Evolutionary conservation across 1,284 basidiomycete genomes (phyloP), one percentile per base, ranked within the genome.

Genomic region (Puccinia brachypodii): DNA sequence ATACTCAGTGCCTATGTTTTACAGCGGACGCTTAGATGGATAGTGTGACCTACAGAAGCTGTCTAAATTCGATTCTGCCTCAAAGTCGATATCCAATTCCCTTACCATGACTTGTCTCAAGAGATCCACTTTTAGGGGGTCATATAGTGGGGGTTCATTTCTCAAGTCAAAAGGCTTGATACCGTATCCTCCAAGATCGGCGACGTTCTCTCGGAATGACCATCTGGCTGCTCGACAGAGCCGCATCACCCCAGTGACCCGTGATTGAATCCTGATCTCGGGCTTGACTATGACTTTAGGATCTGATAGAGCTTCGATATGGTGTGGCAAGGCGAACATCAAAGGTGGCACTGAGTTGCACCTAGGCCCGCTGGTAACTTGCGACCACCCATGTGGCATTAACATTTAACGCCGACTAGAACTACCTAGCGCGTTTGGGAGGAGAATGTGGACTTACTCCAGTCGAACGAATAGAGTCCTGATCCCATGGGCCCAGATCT

Each of bases 281-380:
- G 80, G 80, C 44, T 69, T 44, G 0, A 73, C 64, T 38, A 62
- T 44, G 31, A 68, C 69, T n/a, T 19, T 60, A 31, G 42, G 44
- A 44, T 53, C 36, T 6, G 50, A 42, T 64, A 82, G 53, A 16
- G 79, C 71, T 40, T 82, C 64, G 13, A 75, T 47, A 47, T 82
- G 80, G 60, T 82, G 80, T 56, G 80, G 80, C 25, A 82, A 60
- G 36, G 73, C 72, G 62, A 82, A 82, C 50, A 82, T 69, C 64
- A 82, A 69, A 3, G 80, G 73, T 60, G 28, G 19, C 25, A 42
- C 60, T n/a, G 19, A n/a, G 13, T 44, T 13, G 8, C 73, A 31
- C 42, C 80, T 62, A 58, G 80, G 80, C 9, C 80, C 80, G 47
- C 44, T 16, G 40, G 73, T 56, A 64, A 64, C 80, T n/a, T 82